Evolutionary conservation across 257 asterid species (phyloP).

Genomic region (Fraxinus pennsylvanica): DNA sequence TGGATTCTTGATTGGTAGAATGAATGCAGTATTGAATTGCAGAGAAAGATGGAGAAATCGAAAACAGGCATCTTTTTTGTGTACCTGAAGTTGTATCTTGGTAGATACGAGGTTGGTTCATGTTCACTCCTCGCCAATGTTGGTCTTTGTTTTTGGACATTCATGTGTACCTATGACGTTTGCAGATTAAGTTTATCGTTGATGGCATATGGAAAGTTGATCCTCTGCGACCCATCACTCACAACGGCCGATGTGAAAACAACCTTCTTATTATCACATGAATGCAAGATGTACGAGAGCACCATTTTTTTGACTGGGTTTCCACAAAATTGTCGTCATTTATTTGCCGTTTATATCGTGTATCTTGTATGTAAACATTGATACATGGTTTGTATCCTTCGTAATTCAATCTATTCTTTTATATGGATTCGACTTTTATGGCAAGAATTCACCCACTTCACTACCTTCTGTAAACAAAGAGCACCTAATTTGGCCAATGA

Average conservation of each 20-base stretch:
- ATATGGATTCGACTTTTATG: not conserved
- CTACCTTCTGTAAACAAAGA: not conserved
- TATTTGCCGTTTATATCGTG: not conserved
- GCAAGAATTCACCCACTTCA: not conserved
- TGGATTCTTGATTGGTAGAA: conserved; percentile 14
- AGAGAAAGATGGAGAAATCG: conserved; percentile 86
- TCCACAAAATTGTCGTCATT: not conserved
- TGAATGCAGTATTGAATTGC: conserved; percentile 39
- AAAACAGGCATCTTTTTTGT: conserved; percentile 60
- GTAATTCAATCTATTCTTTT: conserved; percentile 1
- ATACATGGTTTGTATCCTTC: not conserved
- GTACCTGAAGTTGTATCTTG: conserved; percentile 75
- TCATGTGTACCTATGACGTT: not conserved
- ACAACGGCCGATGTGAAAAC: conserved; percentile 60
- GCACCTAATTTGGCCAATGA: not conserved
- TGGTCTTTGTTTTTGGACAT: conserved; percentile 5
- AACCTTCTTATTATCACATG: conserved; percentile 62
- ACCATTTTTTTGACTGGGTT: conserved; percentile 9
- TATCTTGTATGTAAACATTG: not conserved
- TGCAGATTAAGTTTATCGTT: conserved; percentile 89
- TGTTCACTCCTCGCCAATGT: not conserved
- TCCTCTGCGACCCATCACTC: conserved; percentile 66
- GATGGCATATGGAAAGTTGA: conserved; percentile 87
- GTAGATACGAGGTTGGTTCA: conserved; percentile 76
- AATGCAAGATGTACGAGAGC: not conserved